Conservation (phyloP, 768 basidiomycete species). For the Rhizopogon rudus region DNA sequence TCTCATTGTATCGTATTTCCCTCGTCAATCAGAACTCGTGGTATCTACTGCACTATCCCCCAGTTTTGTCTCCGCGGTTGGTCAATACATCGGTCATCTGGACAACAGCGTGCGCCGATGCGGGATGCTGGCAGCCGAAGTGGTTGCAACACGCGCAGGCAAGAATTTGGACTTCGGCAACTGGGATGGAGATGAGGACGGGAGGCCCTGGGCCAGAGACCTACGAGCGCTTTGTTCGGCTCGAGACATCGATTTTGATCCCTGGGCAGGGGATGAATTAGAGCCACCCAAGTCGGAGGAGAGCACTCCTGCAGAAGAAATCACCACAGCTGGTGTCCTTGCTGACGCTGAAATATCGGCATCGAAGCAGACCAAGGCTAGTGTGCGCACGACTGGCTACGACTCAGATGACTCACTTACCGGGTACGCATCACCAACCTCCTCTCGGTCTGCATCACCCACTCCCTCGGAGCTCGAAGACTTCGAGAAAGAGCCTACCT, state of each 20-base stretch:
- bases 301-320: conserved; percentile 5
- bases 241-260: conserved; percentile 48
- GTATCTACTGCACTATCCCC: conserved; percentile 47
- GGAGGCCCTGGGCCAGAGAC: conserved; percentile 57
- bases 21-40: conserved; percentile 41
- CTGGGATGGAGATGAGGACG: conserved; percentile 77
- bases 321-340: background rate
- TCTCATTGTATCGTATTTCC: conserved; percentile 56
- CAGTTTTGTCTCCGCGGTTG: conserved; percentile 62
- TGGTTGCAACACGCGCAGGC: conserved; percentile 28
- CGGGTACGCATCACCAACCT: conserved; percentile 67
- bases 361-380: conserved; percentile 2
- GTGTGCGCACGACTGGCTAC: conserved; percentile 24
- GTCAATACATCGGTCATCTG: conserved; percentile 72
- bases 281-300: conserved; percentile 6
- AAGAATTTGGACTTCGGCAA: conserved; percentile 6
- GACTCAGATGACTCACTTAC: conserved; percentile 83
- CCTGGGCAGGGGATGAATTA: conserved; percentile 13
- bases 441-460: conserved; percentile 75
- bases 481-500: conserved; percentile 80
- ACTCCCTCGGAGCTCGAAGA: conserved; percentile 77
- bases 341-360: background rate
- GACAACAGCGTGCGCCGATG: conserved; percentile 75
- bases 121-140: conserved; percentile 91
- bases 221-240: conserved; percentile 49